Evolutionary conservation across 2,329 filamentous ascomycete species (phyloP).

Genomic region (Aureobasidium sp.): DNA sequence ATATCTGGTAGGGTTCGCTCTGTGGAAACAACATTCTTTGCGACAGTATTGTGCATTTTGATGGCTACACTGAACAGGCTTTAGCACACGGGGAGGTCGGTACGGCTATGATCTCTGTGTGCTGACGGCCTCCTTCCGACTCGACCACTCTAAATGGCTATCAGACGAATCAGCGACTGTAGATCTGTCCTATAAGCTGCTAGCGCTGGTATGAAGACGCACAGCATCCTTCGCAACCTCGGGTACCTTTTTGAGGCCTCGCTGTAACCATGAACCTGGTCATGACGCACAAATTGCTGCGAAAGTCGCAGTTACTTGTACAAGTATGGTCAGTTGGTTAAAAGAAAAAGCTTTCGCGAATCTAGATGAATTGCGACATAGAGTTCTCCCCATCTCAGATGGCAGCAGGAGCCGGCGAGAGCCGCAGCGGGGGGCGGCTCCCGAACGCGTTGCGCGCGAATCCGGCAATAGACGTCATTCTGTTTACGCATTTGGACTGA

Average conservation of each 20-base stretch:
- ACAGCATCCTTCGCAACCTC: background rate
- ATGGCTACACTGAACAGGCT: background rate
- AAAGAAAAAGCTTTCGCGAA: background rate
- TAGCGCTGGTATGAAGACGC: background rate
- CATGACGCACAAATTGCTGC: background rate
- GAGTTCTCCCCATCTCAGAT: background rate
- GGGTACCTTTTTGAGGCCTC: background rate
- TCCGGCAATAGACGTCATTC: background rate
- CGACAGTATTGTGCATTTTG: background rate
- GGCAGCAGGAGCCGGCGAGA: background rate
- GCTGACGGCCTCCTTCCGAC: background rate
- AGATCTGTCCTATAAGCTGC: conserved; percentile 1
- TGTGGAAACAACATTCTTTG: too few species aligned
- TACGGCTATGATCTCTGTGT: background rate
- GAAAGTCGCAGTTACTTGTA: too few species aligned
- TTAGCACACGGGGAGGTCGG: background rate
- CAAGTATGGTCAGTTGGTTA: background rate
- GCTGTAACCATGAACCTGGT: background rate
- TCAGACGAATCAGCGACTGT: background rate
- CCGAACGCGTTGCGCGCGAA: background rate
- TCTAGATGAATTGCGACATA: background rate
- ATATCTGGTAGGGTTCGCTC: too few species aligned
- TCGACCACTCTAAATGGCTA: background rate
- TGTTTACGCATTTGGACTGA: background rate
- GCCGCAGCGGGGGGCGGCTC: background rate